Conservation (phyloP, 345 rosid genomes). For the Excoecaria cochinchinensis region DNA sequence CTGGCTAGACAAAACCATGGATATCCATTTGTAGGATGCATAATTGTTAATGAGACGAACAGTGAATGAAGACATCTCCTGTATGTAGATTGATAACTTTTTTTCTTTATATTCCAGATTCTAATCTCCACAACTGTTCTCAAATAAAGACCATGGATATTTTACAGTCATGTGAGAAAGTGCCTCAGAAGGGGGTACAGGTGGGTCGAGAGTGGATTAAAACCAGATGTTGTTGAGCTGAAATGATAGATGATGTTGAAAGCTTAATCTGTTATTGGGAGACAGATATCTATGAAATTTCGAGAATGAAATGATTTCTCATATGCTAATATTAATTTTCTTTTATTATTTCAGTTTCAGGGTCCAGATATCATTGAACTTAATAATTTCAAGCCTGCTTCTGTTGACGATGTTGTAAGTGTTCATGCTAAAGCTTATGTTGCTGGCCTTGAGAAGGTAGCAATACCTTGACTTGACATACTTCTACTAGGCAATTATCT, state of each 20-base stretch:
- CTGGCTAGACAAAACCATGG: too few relatives aligned
- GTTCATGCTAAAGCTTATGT: constrained; percentile 81
- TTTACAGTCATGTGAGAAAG: neutral
- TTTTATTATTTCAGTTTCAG: constrained; percentile 52
- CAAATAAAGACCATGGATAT: constrained; percentile 3
- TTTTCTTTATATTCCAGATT: neutral
- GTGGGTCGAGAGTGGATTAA: neutral
- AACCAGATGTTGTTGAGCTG: neutral
- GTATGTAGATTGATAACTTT: neutral
- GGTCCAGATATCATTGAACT: constrained; percentile 70
- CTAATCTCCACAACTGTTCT: neutral
- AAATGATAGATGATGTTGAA: neutral
- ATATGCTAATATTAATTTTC: neutral
- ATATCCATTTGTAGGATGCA: too few relatives aligned
- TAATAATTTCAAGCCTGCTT: constrained; percentile 64
- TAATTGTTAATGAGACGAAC: neutral
- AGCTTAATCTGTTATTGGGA: neutral
- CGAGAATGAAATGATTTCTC: neutral
- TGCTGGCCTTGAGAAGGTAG: constrained; percentile 82
- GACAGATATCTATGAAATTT: neutral
- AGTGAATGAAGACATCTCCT: neutral
- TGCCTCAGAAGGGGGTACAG: neutral
- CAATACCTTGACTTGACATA: constrained; percentile 5
- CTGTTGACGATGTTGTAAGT: constrained; percentile 66
- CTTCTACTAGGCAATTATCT: too few relatives aligned